Base-by-base conservation (phyloP, 495 filamentous ascomycete species). In the Tuber magnatum region DNA sequence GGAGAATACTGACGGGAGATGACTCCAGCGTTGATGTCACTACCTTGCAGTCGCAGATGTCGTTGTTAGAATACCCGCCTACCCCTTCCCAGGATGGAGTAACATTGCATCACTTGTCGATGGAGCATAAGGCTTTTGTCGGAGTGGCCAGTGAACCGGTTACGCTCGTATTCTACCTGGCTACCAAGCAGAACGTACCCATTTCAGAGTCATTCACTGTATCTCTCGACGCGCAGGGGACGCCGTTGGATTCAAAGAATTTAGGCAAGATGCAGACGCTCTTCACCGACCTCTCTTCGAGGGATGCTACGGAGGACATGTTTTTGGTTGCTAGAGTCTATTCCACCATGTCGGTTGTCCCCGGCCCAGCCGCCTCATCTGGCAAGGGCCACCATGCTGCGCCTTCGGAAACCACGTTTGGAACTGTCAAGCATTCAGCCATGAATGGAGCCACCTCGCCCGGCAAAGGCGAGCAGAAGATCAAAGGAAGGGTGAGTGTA, bases 1-100 rank as follows among this genome's bases (percentile, higher is more conserved):
- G 95, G 43, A 88, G 93, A 39, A 88, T 98, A 46, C 84, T 99
- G 70, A 97, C 93, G 0, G 92, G 92, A 2, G 92, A 97, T 61
- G 95, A 99, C 83, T 97, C 94, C 0, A 92, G 93, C 51, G 90
- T 98, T 46, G 93, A 97, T 75, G 88, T 98, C 77, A 93, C 94
- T 35, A 92, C 89, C 80, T 86, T 97, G 70, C 95, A 99, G 85
- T 94, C 94, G 7, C 90, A 92, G 77, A 99, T 99, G 95, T 96
- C 93, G 82, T 88, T 98, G 81, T 87, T 99, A 22, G 92, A 97
- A 73, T 91, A 90, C 78, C 88, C 90, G 39, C 94, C 93, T 7
- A 87, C 86, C 8, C 84, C 86, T 10, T 84, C 87, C 32, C 85
- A 88, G 16, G 95, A 98, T 80, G 85, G 87, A 38, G 87, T 92